Conservation (phyloP, 2,329 filamentous ascomycete genomes). For the Sphaerulina populicola region DNA sequence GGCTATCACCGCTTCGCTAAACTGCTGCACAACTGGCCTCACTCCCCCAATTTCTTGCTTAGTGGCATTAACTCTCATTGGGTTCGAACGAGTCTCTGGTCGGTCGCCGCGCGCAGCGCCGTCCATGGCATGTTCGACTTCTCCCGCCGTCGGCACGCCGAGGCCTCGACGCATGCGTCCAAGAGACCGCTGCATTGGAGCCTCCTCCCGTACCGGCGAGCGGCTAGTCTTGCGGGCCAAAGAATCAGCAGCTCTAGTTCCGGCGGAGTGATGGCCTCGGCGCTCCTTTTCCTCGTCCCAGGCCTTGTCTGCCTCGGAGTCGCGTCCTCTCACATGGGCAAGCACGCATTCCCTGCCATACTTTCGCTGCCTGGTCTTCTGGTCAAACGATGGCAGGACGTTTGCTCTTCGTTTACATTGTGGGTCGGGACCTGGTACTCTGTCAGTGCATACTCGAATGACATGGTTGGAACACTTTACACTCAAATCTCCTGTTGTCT, state of each 20-base stretch:
- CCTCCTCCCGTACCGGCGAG: not conserved
- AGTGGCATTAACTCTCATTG: not conserved
- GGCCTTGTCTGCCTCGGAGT: not conserved
- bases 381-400: not conserved
- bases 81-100: not conserved
- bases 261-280: not conserved
- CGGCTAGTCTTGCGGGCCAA: slow-evolving; percentile 5
- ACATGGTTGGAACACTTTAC: not conserved
- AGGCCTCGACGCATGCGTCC: not conserved
- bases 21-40: not conserved
- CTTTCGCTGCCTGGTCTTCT: not conserved
- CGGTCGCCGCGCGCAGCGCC: not conserved
- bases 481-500: slow-evolving; percentile 2
- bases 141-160: not conserved
- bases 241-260: not conserved
- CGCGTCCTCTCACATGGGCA: slow-evolving; percentile 8
- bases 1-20: no score
- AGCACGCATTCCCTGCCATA: not conserved
- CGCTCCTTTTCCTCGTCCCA: slow-evolving; percentile 2
- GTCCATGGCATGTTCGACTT: not conserved
- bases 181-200: not conserved
- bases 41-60: not conserved
- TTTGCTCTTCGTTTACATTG: not conserved
- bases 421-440: not conserved
- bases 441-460: no score